Percentiles rank a stretch among this genome's conserved stretches.
These are phyloP conservation scores for Neofusicoccum laricinum DNA, from an alignment of 2,329 filamentous ascomycete species.

Conservation along the genomic window DNA sequence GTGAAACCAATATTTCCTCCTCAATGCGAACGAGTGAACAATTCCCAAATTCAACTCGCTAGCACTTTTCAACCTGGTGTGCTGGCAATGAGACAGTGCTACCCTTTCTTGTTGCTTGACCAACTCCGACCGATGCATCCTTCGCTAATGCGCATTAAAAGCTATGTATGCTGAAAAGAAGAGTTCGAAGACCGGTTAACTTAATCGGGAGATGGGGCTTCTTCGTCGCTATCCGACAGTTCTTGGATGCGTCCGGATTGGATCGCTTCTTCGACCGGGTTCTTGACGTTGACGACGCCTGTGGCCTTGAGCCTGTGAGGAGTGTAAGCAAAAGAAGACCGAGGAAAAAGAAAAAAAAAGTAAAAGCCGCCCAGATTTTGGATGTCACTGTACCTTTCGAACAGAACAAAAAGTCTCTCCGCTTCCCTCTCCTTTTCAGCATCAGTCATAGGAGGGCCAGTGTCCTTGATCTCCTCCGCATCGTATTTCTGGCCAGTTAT, in stretches of 20 bases:
- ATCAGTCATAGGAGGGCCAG: slow-evolving; percentile 73
- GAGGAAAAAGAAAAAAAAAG: too few species aligned
- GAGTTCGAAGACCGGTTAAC: not conserved
- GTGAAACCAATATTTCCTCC: not conserved
- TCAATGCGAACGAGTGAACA: not conserved
- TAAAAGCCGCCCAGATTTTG: too few species aligned
- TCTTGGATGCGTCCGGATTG: slow-evolving; percentile 71
- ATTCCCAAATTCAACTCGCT: not conserved
- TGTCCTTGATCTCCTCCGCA: slow-evolving; percentile 55
- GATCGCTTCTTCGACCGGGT: slow-evolving; percentile 70
- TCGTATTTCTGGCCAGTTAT: slow-evolving; percentile 82
- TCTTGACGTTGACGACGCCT: slow-evolving; percentile 73
- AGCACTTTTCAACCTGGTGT: not conserved
- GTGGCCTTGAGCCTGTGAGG: slow-evolving; percentile 61
- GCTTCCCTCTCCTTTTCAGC: slow-evolving; percentile 93
- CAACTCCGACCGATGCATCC: slow-evolving; percentile 15
- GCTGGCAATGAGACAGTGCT: not conserved
- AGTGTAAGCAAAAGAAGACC: slow-evolving; percentile 12
- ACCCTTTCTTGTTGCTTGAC: slow-evolving; percentile 5
- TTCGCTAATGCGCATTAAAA: slow-evolving; percentile 17
- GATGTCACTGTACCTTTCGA: slow-evolving; percentile 64
- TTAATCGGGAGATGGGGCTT: slow-evolving; percentile 10
- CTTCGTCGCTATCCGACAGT: slow-evolving; percentile 34
- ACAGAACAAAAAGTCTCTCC: slow-evolving; percentile 83
- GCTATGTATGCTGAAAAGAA: slow-evolving; percentile 9